These are phyloP conservation scores for Ophiocordyceps sinensis DNA, from an alignment of 2,329 filamentous ascomycete genomes.

Conservation along the genomic window DNA sequence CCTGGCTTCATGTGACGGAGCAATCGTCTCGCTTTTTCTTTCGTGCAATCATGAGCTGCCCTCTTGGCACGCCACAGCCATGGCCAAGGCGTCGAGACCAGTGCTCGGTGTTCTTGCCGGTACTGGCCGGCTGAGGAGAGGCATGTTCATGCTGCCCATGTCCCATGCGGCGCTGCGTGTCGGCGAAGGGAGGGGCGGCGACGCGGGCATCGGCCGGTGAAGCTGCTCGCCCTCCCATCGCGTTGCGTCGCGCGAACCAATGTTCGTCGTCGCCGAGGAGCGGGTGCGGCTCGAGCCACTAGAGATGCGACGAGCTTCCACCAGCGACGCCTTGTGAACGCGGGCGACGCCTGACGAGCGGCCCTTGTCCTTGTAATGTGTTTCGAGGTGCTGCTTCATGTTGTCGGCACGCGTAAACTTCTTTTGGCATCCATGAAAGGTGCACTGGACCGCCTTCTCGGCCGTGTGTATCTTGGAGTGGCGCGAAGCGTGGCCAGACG, in stretches of 20 bases:
- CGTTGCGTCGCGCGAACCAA: conserved; percentile 9
- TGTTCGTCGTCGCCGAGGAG: conserved; percentile 9
- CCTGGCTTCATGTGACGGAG: too few species aligned
- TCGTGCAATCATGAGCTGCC: conserved; percentile 10
- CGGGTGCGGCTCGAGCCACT: conserved; percentile 16
- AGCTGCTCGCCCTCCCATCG: conserved; percentile 22
- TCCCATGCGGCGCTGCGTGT: conserved; percentile 27
- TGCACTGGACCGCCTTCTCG: conserved; percentile 59
- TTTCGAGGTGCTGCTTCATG: conserved; percentile 76
- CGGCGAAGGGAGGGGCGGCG: conserved; percentile 17
- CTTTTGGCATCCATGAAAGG: conserved; percentile 58
- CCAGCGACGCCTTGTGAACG: conserved; percentile 16
- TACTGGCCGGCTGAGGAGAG: conserved; percentile 29
- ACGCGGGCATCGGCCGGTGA: conserved; percentile 19
- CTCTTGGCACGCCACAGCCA: conserved; percentile 39
- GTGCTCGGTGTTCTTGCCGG: conserved; percentile 29
- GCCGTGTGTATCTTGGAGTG: conserved; percentile 76
- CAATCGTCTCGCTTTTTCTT: background rate
- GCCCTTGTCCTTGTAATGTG: conserved; percentile 53
- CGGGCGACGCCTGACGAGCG: conserved; percentile 24
- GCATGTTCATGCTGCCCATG: conserved; percentile 28
- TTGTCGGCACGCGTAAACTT: conserved; percentile 74
- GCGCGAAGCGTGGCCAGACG: conserved; percentile 70
- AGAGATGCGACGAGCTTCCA: conserved; percentile 19
- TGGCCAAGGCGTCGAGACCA: conserved; percentile 39